Base-by-base conservation (phyloP, 345 rosid species). In the Brassica incana region DNA sequence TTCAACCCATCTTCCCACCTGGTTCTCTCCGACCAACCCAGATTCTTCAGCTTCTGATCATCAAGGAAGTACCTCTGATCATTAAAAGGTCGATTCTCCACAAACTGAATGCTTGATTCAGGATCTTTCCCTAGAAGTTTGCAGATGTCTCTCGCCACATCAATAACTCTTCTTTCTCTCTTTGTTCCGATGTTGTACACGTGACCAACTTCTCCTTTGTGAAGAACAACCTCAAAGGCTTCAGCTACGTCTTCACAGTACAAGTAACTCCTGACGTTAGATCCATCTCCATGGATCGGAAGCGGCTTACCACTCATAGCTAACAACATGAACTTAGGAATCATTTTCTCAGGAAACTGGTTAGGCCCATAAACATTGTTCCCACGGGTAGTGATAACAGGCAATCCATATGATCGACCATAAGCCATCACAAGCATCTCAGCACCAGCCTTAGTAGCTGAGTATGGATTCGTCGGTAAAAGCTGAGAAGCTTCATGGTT, bases 341-440 rank as follows among this genome's bases (percentile, higher is more conserved):
- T 87, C 12, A 89, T 84, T 70, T 89, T 89, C 27, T 89, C 89
- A 0, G 89, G 93, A 75, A 79, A 87, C 65, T 89, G 93, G 32
- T 87, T 86, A 30, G 91, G 91, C 0, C 92, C 92, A 56, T 89
- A 89, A 43, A 89, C 90, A 81, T 85, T 89, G 32, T 89, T 89
- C 32, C 92, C 92, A 36, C 92, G 83, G 6, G 88, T 87, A 0
- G 90, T 87, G 35, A 89, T 89, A 54, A 80, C 84, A 0, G 90
- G 89, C 5, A 89, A 82, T 11, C 90, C 88, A 76, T 87, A 87
- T 1, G 92, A 86, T 73, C 89, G 67, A 52, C 83, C 87, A 45
- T 88, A 88, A 73, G 90, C 92, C 92, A 88, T 87, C 18, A 87
- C 92, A 23, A 88, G 71, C 92, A 88, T 88, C 76, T 88, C 92